Base-by-base conservation (phyloP, 2,329 filamentous ascomycete species). In the Tolypocladium endophyticum region DNA sequence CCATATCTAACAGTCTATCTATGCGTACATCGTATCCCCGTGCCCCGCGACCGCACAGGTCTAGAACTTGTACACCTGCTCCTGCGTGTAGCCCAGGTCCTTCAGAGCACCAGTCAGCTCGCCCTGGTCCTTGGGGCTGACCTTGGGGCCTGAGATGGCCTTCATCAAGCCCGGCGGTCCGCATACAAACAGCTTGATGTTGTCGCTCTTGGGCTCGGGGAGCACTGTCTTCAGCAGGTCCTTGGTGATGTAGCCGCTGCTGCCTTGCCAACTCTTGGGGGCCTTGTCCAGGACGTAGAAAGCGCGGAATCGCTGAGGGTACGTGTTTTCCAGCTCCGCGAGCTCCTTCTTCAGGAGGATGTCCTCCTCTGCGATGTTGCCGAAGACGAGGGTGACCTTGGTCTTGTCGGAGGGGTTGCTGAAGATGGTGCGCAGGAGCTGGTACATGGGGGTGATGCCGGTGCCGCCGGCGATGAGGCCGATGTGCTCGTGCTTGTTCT, bases 391-490 rank as follows among this genome's bases (percentile, higher is more conserved):
- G 7, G 93, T 97, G 50, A 99, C 92, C 81, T 96, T 96, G 68
- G 94, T 99, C 85, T 94, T 92, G 79, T 99, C 94, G 52, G 90
- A 85, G 62, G 93, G 91, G 84, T 97, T 96, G 77, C 88, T 90
- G 86, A 97, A 96, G 78, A 99, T 96, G 71, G 87, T 83, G 63
- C 90, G 90, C 65, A 86, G 81, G 54, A 99, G 86, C 81, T 99
- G 94, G 82, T 90, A 97, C 93, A 97, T 97, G 67, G 94, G 94
- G 14, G 94, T 94, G 74, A 99, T 96, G 62, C 94, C 94, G 9
- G 94, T 97, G 65, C 94, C 94, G 68, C 94, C 94, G n/a, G 93
- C 91, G 64, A 99, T 84, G 65, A 93, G 81, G 45, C 85, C 87
- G 68, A 95, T 85, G 80, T 97, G 92, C 62, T 90, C 79, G 79